Evolutionary conservation across 1,284 basidiomycete genomes (phyloP).

Genomic region (Microbotryum intermedium): DNA sequence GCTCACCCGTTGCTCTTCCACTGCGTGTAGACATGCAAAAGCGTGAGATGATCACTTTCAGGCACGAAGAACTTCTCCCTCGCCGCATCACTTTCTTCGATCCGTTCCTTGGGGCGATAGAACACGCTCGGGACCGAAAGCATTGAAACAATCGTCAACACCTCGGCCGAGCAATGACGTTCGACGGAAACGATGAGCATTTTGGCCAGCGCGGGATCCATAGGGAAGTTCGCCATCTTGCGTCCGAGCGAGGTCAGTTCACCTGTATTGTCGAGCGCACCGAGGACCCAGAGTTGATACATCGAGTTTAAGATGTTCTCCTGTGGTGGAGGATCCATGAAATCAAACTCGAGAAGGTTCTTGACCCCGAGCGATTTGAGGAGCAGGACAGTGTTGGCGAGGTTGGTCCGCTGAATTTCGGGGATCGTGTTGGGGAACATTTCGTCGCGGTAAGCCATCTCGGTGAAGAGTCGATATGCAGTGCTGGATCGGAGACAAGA

Average conservation of each 20-base stretch:
- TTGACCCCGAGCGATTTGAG: constrained; percentile 91
- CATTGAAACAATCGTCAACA: constrained; percentile 99
- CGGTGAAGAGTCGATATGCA: constrained; percentile 94
- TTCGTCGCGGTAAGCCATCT: constrained; percentile 92
- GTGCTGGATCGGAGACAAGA: constrained; percentile 47
- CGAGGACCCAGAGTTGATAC: constrained; percentile 98
- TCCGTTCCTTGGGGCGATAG: constrained; percentile 58
- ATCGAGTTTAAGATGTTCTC: constrained; percentile 94
- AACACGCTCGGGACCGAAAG: constrained; percentile 67
- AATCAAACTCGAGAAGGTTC: constrained; percentile 96
- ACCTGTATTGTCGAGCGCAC: constrained; percentile 94
- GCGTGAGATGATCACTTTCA: constrained; percentile 91
- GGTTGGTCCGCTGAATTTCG: constrained; percentile 94
- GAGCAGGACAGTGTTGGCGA: constrained; percentile 90
- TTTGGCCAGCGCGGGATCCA: constrained; percentile 84
- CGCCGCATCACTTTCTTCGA: constrained; percentile 73
- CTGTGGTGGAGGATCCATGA: constrained; percentile 88
- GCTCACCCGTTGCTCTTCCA: constrained; percentile 89
- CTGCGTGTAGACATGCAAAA: constrained; percentile 93
- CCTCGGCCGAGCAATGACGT: constrained; percentile 84
- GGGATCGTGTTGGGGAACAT: constrained; percentile 94
- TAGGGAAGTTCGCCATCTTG: constrained; percentile 96
- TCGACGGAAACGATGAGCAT: constrained; percentile 90
- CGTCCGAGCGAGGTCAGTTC: constrained; percentile 83
- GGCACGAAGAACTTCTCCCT: constrained; percentile 98